Conservation (phyloP, 495 filamentous ascomycete species). For the Talaromyces stipitatus region DNA sequence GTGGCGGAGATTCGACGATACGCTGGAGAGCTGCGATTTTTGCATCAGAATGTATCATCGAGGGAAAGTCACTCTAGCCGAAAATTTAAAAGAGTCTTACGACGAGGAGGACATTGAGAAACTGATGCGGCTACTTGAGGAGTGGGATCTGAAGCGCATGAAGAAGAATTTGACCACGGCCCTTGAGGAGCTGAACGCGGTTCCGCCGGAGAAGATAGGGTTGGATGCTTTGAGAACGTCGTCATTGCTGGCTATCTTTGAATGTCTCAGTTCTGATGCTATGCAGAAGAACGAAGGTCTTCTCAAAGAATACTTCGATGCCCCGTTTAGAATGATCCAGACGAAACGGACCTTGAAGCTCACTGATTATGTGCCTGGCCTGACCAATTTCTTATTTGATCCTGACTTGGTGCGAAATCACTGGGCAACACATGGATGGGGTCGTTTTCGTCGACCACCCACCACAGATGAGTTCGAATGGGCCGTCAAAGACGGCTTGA, state of each 20-base stretch:
- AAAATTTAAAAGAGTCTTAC: slow-evolving; percentile 52
- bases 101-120: slow-evolving; percentile 54
- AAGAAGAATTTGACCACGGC: slow-evolving; percentile 45
- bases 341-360: slow-evolving; percentile 62
- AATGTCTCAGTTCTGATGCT: slow-evolving; percentile 54
- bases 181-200: slow-evolving; percentile 36
- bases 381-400: slow-evolving; percentile 74
- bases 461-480: slow-evolving; percentile 70
- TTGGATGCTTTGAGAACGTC: slow-evolving; percentile 39
- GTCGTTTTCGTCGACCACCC: slow-evolving; percentile 47
- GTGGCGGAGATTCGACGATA: slow-evolving; percentile 39
- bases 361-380: slow-evolving; percentile 63
- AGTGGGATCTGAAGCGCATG: slow-evolving; percentile 57
- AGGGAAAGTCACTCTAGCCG: slow-evolving; percentile 53
- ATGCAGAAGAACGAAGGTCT: slow-evolving; percentile 46
- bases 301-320: slow-evolving; percentile 58
- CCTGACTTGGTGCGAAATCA: slow-evolving; percentile 44
- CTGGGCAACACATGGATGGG: slow-evolving; percentile 67
- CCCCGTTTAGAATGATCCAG: slow-evolving; percentile 70
- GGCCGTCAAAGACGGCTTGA: slow-evolving; percentile 63
- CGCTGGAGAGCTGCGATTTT: slow-evolving; percentile 63
- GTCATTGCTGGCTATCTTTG: slow-evolving; percentile 53
- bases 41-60: slow-evolving; percentile 80
- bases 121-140: slow-evolving; percentile 48
- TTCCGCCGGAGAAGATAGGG: slow-evolving; percentile 39